These are phyloP conservation scores for Annulohypoxylon stygium DNA, from an alignment of 495 filamentous ascomycete genomes.

Conservation along the genomic window DNA sequence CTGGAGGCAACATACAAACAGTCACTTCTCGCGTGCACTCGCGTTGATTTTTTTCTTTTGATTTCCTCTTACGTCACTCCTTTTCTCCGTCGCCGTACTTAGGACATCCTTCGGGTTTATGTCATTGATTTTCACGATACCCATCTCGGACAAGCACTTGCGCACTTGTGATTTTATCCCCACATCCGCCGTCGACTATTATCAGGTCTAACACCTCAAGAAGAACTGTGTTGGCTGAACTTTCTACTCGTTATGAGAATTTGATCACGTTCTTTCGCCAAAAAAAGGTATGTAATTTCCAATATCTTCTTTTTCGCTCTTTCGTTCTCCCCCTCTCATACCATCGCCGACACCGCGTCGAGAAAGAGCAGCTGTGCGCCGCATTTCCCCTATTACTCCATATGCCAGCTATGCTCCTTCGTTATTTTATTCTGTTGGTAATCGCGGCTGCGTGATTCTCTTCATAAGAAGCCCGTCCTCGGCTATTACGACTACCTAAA, in stretches of 20 bases:
- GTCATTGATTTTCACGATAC: slow-evolving; percentile 8
- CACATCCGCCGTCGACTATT: background rate
- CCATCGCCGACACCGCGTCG: background rate
- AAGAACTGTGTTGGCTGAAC: background rate
- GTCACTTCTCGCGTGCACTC: background rate
- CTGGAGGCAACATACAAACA: background rate
- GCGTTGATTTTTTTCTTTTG: slow-evolving; percentile 6
- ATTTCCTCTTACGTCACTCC: background rate
- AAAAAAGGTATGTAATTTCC: slow-evolving; percentile 32
- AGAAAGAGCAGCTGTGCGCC: background rate
- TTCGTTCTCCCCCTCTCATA: slow-evolving; percentile 1
- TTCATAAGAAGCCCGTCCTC: no score
- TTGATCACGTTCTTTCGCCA: slow-evolving; percentile 1
- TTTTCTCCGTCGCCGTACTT: background rate
- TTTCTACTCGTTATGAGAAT: slow-evolving; percentile 23
- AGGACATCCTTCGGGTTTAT: background rate
- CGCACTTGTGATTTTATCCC: background rate
- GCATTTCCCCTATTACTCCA: background rate
- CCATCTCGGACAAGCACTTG: slow-evolving; percentile 1
- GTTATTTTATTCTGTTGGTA: no score
- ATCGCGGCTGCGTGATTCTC: no score
- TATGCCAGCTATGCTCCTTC: background rate
- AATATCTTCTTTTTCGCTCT: background rate
- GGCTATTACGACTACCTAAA: background rate
- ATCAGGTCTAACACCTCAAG: background rate